phyloP scores from a whole-genome alignment of 2,329 filamentous ascomycete genomes.

The Colletotrichum navitas region DNA sequence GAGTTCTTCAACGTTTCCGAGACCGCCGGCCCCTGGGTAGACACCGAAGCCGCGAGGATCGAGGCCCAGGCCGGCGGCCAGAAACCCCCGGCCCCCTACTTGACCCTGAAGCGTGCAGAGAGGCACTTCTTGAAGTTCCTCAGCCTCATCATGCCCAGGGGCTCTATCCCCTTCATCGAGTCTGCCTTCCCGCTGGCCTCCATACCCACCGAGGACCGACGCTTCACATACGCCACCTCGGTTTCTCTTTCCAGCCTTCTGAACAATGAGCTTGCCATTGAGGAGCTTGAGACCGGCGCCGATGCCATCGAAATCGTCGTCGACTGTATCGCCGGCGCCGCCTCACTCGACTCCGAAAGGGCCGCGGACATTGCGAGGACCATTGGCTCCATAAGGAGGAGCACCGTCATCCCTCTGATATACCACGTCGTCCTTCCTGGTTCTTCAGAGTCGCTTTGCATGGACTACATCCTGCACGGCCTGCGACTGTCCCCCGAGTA shows the following conservation, averaged over 20 bases:
- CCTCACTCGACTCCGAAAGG: conserved; percentile 48
- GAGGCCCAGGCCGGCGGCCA: conserved; percentile 47
- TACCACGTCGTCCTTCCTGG: conserved; percentile 62
- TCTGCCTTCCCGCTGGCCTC: conserved; percentile 75
- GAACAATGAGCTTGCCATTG: conserved; percentile 67
- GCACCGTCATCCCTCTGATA: conserved; percentile 71
- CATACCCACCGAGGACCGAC: conserved; percentile 69
- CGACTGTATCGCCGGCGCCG: conserved; percentile 48
- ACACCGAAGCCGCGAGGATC: conserved; percentile 34
- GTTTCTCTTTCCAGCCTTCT: conserved; percentile 70
- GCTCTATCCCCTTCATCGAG: conserved; percentile 69
- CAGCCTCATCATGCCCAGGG: conserved; percentile 68
- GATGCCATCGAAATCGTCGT: conserved; percentile 76
- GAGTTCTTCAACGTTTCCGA: conserved; percentile 84
- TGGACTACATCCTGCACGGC: conserved; percentile 70
- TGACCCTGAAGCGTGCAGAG: conserved; percentile 77
- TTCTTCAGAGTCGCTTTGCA: conserved; percentile 56
- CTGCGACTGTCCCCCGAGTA: conserved; percentile 74
- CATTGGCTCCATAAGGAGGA: conserved; percentile 71
- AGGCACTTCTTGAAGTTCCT: conserved; percentile 78
- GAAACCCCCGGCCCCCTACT: conserved; percentile 66
- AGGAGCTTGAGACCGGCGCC: conserved; percentile 73
- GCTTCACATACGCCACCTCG: conserved; percentile 76
- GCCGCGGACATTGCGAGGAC: conserved; percentile 67
- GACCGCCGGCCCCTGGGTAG: conserved; percentile 43